Evolutionary conservation across 23 red algal genomes (phyloP), one percentile per base, ranked within the genome.

Genomic region (Porphyridium purpureum): DNA sequence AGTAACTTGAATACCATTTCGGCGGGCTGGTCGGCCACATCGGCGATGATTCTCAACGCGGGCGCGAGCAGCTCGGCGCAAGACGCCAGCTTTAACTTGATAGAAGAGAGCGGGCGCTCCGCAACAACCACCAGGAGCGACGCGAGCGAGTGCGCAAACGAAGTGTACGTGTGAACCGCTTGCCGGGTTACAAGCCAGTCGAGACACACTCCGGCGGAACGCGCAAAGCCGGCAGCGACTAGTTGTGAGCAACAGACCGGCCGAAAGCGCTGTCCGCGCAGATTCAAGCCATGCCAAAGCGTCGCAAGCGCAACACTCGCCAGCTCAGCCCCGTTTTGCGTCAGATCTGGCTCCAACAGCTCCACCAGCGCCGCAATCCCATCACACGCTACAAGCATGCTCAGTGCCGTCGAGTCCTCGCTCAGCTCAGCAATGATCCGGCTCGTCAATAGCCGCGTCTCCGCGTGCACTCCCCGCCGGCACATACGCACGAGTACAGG

Each of bases 311-410:
- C n/a, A n/a, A n/a, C n/a, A n/a, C n/a, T n/a, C n/a, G n/a, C n/a
- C n/a, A n/a, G n/a, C n/a, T n/a, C n/a, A n/a, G n/a, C n/a, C n/a
- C n/a, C n/a, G n/a, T n/a, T n/a, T n/a, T n/a, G n/a, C n/a, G n/a
- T n/a, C n/a, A n/a, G n/a, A n/a, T n/a, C n/a, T n/a, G n/a, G n/a
- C n/a, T n/a, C n/a, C 8, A 72, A 28, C 54, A 76, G 53, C 40
- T 87, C 65, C 11, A 76, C 70, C 59, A 76, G 77, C 6, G 65
- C 69, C 34, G 47, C 34, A 53, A 72, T 72, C 27, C 82, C 61
- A 14, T 72, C 71, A 29, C 70, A 69, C 8, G 60, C 63, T 5
- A 73, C 59, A 14, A 76, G 63, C 71, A 77, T 82, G 4, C 66
- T 42, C 65, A 70, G 62, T 0, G 66, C 57, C 4, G 64, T 48